Evolutionary conservation across 1,139 yeast species (phyloP).

Genomic region (Entelexis paramagnoliae): DNA sequence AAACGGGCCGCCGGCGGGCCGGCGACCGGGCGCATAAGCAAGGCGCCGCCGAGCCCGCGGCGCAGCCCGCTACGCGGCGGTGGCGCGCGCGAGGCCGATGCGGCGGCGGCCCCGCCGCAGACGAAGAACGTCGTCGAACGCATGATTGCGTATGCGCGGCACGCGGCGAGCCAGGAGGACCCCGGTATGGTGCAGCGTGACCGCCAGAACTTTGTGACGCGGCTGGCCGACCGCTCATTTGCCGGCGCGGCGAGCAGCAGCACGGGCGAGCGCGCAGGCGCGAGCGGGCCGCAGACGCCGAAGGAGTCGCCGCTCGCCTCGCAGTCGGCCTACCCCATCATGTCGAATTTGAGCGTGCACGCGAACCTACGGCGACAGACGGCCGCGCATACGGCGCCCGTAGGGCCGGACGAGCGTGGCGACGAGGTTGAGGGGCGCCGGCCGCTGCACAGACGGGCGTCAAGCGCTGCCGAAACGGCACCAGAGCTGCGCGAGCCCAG

Average conservation of each 20-base stretch:
- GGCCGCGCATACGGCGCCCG: background rate
- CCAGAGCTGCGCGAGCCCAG: too few relatives aligned
- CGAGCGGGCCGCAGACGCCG: too few relatives aligned
- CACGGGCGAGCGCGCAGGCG: too few relatives aligned
- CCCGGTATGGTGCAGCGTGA: background rate
- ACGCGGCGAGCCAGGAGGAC: slow-evolving; percentile 1
- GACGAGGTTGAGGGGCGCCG: background rate
- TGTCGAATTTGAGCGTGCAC: slow-evolving; percentile 4
- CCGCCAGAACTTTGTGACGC: background rate
- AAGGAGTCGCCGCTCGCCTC: background rate
- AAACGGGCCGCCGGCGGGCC: background rate
- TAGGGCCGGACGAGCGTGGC: background rate
- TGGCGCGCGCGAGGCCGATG: background rate
- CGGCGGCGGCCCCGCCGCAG: background rate
- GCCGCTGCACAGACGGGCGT: too few relatives aligned
- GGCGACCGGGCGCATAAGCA: background rate
- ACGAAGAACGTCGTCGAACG: slow-evolving; percentile 5
- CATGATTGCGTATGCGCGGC: slow-evolving; percentile 8
- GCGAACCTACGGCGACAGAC: background rate
- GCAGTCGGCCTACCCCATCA: background rate
- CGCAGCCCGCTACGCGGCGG: slow-evolving; percentile 4
- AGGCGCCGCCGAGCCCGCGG: slow-evolving; percentile 7
- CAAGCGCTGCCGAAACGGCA: too few relatives aligned
- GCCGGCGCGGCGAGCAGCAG: too few relatives aligned
- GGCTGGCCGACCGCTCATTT: background rate